Evolutionary conservation across 192 early-diverging fungal genomes (phyloP).

Genomic region (Backusella luteola): DNA sequence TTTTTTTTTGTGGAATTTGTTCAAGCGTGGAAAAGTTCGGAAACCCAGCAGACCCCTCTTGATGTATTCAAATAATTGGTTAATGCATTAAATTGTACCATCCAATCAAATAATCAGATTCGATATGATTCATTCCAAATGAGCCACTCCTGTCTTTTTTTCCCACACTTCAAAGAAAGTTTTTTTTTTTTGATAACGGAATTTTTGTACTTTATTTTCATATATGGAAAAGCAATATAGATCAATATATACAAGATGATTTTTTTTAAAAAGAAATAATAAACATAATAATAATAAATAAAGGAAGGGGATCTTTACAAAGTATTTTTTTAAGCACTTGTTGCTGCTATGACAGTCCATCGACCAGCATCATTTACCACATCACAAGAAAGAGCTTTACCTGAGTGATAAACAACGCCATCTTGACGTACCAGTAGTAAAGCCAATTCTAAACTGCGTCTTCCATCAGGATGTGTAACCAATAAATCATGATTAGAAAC

Average conservation of each 20-base stretch:
- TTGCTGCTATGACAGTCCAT: constrained; percentile 15
- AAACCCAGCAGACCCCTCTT: background rate
- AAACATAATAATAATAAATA: background rate
- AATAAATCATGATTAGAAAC: constrained; percentile 36
- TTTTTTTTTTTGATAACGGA: constrained; percentile 3
- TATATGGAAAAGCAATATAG: constrained; percentile 1
- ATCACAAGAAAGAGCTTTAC: constrained; percentile 24
- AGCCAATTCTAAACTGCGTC: constrained; percentile 23
- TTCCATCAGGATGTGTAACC: constrained; percentile 15
- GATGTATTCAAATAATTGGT: background rate
- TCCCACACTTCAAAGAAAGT: constrained; percentile 1
- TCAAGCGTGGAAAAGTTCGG: background rate
- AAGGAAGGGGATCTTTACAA: background rate
- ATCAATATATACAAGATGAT: background rate
- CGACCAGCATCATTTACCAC: constrained; percentile 16
- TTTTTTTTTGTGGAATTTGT: background rate
- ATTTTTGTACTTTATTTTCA: background rate
- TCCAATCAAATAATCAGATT: background rate
- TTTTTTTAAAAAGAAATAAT: background rate
- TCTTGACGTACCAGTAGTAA: constrained; percentile 33
- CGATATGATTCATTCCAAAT: background rate
- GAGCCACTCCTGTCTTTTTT: constrained; percentile 2
- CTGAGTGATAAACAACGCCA: constrained; percentile 32
- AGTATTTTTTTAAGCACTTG: background rate
- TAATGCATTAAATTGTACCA: background rate